A percentile compares a stretch with the other conserved stretches of the same genome.
Conservation (phyloP, 495 filamentous ascomycete genomes). For the Letharia columbiana region DNA sequence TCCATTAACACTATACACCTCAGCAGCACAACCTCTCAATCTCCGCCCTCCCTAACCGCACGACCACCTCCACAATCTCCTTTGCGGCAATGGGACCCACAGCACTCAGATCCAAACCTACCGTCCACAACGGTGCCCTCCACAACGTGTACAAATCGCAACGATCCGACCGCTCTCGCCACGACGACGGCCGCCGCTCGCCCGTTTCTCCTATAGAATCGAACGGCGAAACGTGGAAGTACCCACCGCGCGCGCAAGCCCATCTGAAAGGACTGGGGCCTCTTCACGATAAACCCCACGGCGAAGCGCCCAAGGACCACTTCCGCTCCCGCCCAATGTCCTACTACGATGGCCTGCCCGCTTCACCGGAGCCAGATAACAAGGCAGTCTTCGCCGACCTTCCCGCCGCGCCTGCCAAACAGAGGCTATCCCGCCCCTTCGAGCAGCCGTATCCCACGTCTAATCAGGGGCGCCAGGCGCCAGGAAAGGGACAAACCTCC, state of each 20-base stretch:
- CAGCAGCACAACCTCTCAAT: not conserved
- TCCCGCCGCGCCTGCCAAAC: not conserved
- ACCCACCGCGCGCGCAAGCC: not conserved
- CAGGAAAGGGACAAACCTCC: not conserved
- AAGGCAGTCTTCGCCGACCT: not conserved
- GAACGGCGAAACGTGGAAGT: not conserved
- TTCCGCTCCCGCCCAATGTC: not conserved
- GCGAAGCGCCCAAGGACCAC: not conserved
- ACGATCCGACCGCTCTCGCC: not conserved
- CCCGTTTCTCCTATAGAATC: not conserved
- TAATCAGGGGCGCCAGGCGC: not conserved
- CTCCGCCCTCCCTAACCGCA: not conserved
- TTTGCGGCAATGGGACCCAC: not conserved
- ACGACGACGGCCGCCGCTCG: not conserved
- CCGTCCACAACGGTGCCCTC: not conserved
- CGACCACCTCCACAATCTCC: not conserved
- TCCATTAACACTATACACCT: not conserved
- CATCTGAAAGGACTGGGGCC: not conserved
- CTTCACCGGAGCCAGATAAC: not conserved
- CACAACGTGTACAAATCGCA: not conserved
- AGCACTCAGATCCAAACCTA: not conserved
- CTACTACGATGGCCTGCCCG: not conserved
- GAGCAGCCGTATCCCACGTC: not conserved
- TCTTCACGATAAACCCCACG: not conserved
- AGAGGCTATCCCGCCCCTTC: not conserved